Evolutionary conservation across 108 stramenopile species (phyloP), one percentile per base, ranked within the genome.

Genomic region (Cyclotella baltica): DNA sequence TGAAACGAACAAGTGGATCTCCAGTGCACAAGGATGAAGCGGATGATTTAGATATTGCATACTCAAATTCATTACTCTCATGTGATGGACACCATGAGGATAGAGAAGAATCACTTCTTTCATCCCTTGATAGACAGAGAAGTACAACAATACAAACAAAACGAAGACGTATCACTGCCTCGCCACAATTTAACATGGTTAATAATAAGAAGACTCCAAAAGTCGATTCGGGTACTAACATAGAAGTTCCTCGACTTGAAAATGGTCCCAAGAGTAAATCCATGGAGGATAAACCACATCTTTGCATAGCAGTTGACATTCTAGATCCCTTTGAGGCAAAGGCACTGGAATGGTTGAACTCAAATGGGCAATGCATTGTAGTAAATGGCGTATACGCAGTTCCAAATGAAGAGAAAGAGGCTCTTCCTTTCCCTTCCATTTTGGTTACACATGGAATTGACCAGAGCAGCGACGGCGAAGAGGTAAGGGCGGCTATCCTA

Each of bases 391-490:
- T 76, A 18, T 31, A 33, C 29, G 13, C 22, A 56, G 55, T 66
- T 11, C 59, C 56, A 37, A 25, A 37, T 52, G 25, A 61, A 27
- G 31, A 43, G 37, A 33, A 1, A 19, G 64, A 0, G 15, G 0
- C 43, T 8, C 13, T 11, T 15, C 67, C 67, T 19, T 67, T 76
- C 2, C 75, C 75, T 25, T 23, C 67, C 27, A 68, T 76, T 33
- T 47, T 76, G 38, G 53, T 76, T 1, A 68, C 67, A 18, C 75
- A 76, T 58, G 66, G 57, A 47, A 48, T 76, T 4, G 75, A 76
- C 9, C 67, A 59, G 34, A 19, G 19, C 20, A 37, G 27, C 31
- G 40, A 22, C 29, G 50, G 34, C 25, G 38, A n/a, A 38, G 16
- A 55, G 34, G 61, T 23, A 56, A 59, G 0, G 65, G 35, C 28